Conservation (phyloP, 176 grass and related monocot species). For the Areca catechu region DNA sequence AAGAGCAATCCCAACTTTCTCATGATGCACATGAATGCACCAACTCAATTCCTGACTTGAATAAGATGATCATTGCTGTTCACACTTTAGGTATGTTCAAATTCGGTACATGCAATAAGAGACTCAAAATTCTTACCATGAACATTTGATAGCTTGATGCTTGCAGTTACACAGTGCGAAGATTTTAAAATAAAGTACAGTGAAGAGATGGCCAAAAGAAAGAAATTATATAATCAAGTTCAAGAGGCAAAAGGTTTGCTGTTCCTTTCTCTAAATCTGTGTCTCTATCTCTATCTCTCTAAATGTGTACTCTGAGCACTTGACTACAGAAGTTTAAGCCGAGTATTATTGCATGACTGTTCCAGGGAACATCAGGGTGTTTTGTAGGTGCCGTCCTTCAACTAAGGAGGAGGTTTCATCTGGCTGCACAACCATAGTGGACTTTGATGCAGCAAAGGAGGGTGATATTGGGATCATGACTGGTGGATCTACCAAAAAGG, state of each 20-base stretch:
- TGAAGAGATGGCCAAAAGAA: conserved; percentile 90
- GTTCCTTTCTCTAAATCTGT: no score
- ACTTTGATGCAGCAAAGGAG: conserved; percentile 75
- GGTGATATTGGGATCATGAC: conserved; percentile 75
- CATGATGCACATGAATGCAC: conserved; percentile 85
- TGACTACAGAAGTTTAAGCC: no score
- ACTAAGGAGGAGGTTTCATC: conserved; percentile 65
- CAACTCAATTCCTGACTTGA: conserved; percentile 83
- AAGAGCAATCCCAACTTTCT: conserved; percentile 67
- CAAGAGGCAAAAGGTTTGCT: conserved; percentile 97
- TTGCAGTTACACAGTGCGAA: conserved; percentile 79
- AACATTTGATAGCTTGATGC: background rate
- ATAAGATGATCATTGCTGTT: conserved; percentile 80
- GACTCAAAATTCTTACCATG: no score
- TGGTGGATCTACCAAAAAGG: conserved; percentile 56
- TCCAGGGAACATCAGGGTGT: conserved; percentile 96
- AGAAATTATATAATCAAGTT: conserved; percentile 83
- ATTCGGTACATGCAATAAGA: no score
- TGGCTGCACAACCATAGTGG: conserved; percentile 48
- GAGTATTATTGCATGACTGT: conserved; percentile 5
- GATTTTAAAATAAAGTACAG: conserved; percentile 83
- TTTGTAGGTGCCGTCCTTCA: conserved; percentile 80
- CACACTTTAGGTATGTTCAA: conserved; percentile 57
- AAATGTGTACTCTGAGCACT: background rate
- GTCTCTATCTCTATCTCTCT: background rate